These are phyloP conservation scores for Gilbertella persicaria DNA, from an alignment of 371 early-diverging fungal species.

Conservation along the genomic window DNA sequence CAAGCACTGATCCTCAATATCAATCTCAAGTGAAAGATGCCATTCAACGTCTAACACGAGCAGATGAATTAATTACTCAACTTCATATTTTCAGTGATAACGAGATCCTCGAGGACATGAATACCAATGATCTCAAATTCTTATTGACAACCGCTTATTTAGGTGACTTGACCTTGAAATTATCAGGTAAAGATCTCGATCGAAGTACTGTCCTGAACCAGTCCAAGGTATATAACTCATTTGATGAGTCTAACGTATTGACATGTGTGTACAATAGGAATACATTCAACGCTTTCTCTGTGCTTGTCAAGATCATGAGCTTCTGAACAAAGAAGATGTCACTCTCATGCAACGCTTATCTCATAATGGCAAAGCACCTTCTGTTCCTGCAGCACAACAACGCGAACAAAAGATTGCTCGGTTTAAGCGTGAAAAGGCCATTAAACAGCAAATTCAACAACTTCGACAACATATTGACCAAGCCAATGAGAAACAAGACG, in stretches of 20 bases:
- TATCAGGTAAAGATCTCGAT: slow-evolving; percentile 33
- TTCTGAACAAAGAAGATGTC: slow-evolving; percentile 54
- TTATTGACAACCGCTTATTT: slow-evolving; percentile 78
- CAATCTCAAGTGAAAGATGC: slow-evolving; percentile 56
- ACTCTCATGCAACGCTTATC: slow-evolving; percentile 28
- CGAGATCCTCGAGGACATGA: slow-evolving; percentile 87
- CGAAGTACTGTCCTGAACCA: slow-evolving; percentile 46
- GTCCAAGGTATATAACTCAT: slow-evolving; percentile 50
- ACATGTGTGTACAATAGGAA: slow-evolving; percentile 15
- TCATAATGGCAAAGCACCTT: slow-evolving; percentile 16
- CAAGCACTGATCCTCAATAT: slow-evolving; percentile 45
- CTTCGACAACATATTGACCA: slow-evolving; percentile 34
- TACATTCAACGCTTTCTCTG: slow-evolving; percentile 55
- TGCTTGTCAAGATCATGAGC: slow-evolving; percentile 64
- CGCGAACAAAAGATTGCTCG: slow-evolving; percentile 78
- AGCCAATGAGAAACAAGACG: slow-evolving; percentile 5
- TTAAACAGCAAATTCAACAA: slow-evolving; percentile 55
- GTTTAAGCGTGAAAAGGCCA: slow-evolving; percentile 73
- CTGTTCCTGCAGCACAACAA: slow-evolving; percentile 34
- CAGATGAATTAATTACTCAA: slow-evolving; percentile 53
- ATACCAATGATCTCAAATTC: slow-evolving; percentile 77
- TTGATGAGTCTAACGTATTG: background rate
- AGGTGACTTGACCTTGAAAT: slow-evolving; percentile 68
- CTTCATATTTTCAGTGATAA: slow-evolving; percentile 84
- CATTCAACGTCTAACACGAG: slow-evolving; percentile 46